These are phyloP conservation scores for Pichia occidentalis DNA, from an alignment of 805 yeast genomes.

Conservation along the genomic window DNA sequence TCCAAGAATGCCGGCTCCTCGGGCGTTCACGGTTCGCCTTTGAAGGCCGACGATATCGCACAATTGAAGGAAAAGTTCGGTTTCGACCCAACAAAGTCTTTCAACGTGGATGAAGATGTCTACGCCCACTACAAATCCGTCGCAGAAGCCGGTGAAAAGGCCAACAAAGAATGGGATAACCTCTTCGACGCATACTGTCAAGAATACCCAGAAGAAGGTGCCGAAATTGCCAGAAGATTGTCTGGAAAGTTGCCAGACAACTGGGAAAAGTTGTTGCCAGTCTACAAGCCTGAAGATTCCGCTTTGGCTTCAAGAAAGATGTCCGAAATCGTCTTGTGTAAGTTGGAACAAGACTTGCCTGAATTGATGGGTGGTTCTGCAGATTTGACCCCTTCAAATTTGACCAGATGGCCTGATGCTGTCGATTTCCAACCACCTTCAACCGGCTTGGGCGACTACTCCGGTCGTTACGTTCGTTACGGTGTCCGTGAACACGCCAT, in stretches of 20 bases:
- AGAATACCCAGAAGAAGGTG: constrained; percentile 72
- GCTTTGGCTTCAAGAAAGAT: constrained; percentile 93
- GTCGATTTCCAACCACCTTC: constrained; percentile 89
- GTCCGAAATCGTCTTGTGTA: constrained; percentile 70
- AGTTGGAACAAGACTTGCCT: constrained; percentile 60
- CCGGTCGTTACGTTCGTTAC: constrained; percentile 91
- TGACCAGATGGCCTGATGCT: constrained; percentile 80
- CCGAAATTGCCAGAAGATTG: constrained; percentile 75
- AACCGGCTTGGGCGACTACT: constrained; percentile 73
- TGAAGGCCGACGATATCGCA: constrained; percentile 85
- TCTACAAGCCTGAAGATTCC: constrained; percentile 67
- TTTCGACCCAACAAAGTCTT: constrained; percentile 77
- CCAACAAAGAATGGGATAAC: constrained; percentile 70
- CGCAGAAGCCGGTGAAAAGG: constrained; percentile 54
- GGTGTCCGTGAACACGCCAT: constrained; percentile 99
- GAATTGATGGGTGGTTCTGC: constrained; percentile 98
- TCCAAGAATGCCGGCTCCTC: constrained; percentile 80
- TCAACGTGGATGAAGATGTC: constrained; percentile 79
- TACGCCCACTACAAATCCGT: constrained; percentile 57
- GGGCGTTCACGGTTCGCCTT: constrained; percentile 93
- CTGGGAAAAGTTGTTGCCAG: constrained; percentile 76
- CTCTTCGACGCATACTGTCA: constrained; percentile 53
- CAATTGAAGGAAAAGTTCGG: constrained; percentile 82
- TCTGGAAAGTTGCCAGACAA: constrained; percentile 69
- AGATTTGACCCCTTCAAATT: constrained; percentile 94